phyloP scores from a whole-genome alignment of 441 rosid species.

The Aquilaria agallochum region DNA sequence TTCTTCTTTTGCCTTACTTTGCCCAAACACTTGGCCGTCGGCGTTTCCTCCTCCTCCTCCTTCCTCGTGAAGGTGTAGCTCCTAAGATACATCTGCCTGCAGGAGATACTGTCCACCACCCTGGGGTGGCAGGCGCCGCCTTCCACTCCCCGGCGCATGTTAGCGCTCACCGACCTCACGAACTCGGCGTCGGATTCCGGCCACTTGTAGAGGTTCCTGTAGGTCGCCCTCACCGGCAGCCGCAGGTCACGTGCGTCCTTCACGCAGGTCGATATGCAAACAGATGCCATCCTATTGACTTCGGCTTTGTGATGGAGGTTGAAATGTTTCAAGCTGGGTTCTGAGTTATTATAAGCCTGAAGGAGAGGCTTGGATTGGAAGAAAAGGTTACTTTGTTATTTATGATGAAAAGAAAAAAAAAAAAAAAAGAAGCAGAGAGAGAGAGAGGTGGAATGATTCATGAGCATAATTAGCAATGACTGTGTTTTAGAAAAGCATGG shows the following conservation, averaged over 20 bases:
- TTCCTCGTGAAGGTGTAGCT: constrained; percentile 83
- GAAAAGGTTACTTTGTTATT: constrained; percentile 28
- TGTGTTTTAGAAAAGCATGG: constrained; percentile 10
- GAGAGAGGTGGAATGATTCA: constrained; percentile 24
- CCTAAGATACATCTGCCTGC: constrained; percentile 87
- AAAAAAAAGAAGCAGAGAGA: constrained; percentile 9
- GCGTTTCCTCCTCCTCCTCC: constrained; percentile 37
- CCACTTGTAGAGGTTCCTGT: constrained; percentile 87
- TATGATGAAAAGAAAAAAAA: too few species aligned
- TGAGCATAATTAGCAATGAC: constrained; percentile 28
- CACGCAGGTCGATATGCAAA: constrained; percentile 79
- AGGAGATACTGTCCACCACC: constrained; percentile 78
- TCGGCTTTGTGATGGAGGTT: not conserved
- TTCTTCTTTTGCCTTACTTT: constrained; percentile 29
- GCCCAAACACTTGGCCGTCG: constrained; percentile 40
- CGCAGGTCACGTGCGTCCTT: constrained; percentile 68
- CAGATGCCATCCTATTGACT: constrained; percentile 47
- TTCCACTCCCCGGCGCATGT: constrained; percentile 25
- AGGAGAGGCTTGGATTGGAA: constrained; percentile 52
- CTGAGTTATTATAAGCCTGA: constrained; percentile 8
- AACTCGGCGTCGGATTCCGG: constrained; percentile 93
- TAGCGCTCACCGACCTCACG: constrained; percentile 49
- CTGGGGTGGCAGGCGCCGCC: constrained; percentile 41
- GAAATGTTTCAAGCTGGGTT: constrained; percentile 14
- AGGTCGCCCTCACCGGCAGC: constrained; percentile 64